phyloP scores from a whole-genome alignment of 2,329 filamentous ascomycete species.

The Neofusicoccum kwambonambiense region DNA sequence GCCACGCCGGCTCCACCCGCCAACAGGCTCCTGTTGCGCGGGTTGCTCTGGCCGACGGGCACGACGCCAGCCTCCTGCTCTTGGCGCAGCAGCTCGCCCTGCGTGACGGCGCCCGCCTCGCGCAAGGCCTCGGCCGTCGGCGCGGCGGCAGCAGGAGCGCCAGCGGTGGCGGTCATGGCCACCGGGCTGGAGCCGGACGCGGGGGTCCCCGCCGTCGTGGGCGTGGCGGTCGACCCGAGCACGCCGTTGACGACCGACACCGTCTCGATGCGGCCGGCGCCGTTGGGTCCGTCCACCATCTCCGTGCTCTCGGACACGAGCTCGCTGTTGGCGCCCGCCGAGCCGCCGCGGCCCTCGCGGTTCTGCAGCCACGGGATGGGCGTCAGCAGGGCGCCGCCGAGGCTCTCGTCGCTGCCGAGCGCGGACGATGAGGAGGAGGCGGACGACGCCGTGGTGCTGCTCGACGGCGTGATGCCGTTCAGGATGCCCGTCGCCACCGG shows the following conservation, averaged over 20 bases:
- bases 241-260: conserved; percentile 76
- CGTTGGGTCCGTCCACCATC: conserved; percentile 78
- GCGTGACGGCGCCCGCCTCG: conserved; percentile 62
- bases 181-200: not conserved
- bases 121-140: conserved; percentile 34
- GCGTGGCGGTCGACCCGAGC: conserved; percentile 49
- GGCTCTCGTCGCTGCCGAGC: conserved; percentile 79
- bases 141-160: conserved; percentile 10
- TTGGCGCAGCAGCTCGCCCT: conserved; percentile 78
- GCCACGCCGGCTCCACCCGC: conserved; percentile 20
- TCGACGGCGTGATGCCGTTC: conserved; percentile 60
- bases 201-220: conserved; percentile 3
- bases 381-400: conserved; percentile 87
- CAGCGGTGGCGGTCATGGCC: not conserved
- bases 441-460: conserved; percentile 43
- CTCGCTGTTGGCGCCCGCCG: conserved; percentile 44
- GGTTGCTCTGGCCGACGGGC: conserved; percentile 58
- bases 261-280: conserved; percentile 75
- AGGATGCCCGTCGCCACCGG: conserved; percentile 46
- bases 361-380: conserved; percentile 82
- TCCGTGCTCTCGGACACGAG: conserved; percentile 73
- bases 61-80: conserved; percentile 82
- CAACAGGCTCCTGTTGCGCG: conserved; percentile 24
- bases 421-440: conserved; percentile 20
- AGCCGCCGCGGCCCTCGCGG: conserved; percentile 22